Conservation (phyloP, 305 asterid species). For the Fraxinus floribunda region DNA sequence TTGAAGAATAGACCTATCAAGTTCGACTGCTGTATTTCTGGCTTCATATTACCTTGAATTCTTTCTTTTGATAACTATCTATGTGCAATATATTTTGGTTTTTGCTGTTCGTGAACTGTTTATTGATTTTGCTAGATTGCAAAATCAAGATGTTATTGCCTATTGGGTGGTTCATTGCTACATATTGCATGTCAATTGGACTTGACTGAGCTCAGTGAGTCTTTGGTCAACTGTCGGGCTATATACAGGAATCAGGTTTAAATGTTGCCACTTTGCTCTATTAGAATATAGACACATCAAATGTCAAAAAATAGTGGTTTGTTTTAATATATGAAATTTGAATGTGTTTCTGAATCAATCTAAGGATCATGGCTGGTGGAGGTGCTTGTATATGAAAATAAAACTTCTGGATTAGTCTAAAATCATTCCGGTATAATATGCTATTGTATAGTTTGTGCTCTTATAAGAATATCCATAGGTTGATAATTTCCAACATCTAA, state of each 20-base stretch:
- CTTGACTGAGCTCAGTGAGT: background rate
- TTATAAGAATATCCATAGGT: background rate
- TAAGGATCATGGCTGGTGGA: conserved; percentile 1
- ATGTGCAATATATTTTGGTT: background rate
- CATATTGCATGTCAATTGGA: background rate
- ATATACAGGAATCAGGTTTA: background rate
- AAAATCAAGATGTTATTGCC: background rate
- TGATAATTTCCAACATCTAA: background rate
- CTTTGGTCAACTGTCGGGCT: background rate
- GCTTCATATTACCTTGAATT: background rate
- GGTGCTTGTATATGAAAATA: background rate
- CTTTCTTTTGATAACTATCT: background rate
- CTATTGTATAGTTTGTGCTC: background rate
- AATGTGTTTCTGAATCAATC: background rate
- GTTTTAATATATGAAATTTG: background rate
- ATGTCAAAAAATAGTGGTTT: background rate
- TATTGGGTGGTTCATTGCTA: background rate
- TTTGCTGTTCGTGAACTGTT: background rate
- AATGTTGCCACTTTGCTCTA: background rate
- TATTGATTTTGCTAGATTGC: background rate
- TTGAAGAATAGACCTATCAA: background rate
- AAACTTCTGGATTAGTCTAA: background rate
- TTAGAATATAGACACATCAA: background rate
- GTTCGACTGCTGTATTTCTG: background rate
- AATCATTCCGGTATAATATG: background rate